Evolutionary conservation across 1,284 basidiomycete genomes (phyloP), one percentile per base, ranked within the genome.

Genomic region (Ceratobasidium sp.): DNA sequence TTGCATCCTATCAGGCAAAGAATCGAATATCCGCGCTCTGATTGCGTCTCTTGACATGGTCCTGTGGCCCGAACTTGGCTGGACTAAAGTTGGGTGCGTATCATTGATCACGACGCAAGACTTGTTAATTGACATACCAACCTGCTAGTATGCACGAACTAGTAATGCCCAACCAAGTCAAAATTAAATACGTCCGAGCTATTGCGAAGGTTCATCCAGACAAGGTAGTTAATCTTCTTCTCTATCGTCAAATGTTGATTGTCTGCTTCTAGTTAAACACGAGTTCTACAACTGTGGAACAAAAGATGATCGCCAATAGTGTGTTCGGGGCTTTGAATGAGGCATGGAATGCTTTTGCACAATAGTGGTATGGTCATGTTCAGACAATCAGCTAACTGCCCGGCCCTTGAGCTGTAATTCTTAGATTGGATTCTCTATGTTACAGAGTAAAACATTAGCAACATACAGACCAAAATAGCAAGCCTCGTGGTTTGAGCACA

Each of bases 171-270:
- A 89, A 89, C 50, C 96, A 98, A 86, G 94, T 99, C 80, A 99
- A 99, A 88, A 90, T 94, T 73, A 89, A 91, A 82, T 99, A 99
- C 85, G 94, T 95, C 83, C 92, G 92, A 84, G 95, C 96, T 28
- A 98, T 99, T 82, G 94, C 92, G 10, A 93, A 93, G 84, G 86
- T 99, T 67, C 97, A 99, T 88, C 97, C 97, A 28, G 97, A 99
- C 84, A 99, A 99, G 91, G 95, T 96, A 82, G 78, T 84, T 7
- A 33, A 28, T 17, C 0, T 1, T 20, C 42, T 38, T 1, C 38
- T 46, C n/a, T 5, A 28, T 10, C n/a, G 9, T 38, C 44, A 23
- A 12, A 23, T 50, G 46, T 42, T 56, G 62, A 68, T 69, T 64
- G 40, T 78, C 40, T 80, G 23, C 65, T 48, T 44, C n/a, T 80